These are phyloP conservation scores for Phanerochaete sordida DNA, from an alignment of 768 basidiomycete species.

Conservation along the genomic window DNA sequence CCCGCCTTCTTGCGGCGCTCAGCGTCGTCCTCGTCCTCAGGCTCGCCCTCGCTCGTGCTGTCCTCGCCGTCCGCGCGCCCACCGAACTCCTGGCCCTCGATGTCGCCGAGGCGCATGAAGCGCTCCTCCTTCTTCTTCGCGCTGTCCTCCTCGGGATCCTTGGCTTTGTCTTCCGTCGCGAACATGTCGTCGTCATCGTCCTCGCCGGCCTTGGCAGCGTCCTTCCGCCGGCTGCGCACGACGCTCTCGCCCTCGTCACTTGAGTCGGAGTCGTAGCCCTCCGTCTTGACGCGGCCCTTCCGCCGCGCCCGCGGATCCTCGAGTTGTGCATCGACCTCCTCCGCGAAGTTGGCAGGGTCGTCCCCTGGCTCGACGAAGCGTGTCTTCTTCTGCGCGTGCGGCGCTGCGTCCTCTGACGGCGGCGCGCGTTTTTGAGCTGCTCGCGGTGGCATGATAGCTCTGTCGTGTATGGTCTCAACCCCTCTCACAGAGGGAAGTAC, in stretches of 20 bases:
- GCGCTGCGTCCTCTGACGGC: conserved; percentile 30
- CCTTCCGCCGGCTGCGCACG: conserved; percentile 66
- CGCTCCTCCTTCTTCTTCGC: conserved; percentile 59
- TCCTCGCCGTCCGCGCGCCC: conserved; percentile 40
- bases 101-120: conserved; percentile 86
- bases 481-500: neutral
- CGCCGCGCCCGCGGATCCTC: conserved; percentile 61
- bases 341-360: conserved; percentile 72
- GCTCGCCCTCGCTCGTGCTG: conserved; percentile 45
- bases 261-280: conserved; percentile 92
- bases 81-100: conserved; percentile 94
- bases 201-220: conserved; percentile 39
- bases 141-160: conserved; percentile 38
- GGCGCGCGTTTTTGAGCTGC: conserved; percentile 41
- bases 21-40: conserved; percentile 74
- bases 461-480: neutral
- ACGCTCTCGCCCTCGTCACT: conserved; percentile 95
- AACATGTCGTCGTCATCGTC: conserved; percentile 79
- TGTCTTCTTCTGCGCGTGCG: conserved; percentile 58
- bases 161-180: conserved; percentile 58
- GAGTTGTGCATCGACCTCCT: conserved; percentile 72
- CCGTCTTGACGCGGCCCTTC: conserved; percentile 75
- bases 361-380: conserved; percentile 75
- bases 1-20: conserved; percentile 70
- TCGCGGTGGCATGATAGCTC: conserved; percentile 32